Conservation (phyloP, 495 filamentous ascomycete genomes). For the Talaromyces wortmannii region DNA sequence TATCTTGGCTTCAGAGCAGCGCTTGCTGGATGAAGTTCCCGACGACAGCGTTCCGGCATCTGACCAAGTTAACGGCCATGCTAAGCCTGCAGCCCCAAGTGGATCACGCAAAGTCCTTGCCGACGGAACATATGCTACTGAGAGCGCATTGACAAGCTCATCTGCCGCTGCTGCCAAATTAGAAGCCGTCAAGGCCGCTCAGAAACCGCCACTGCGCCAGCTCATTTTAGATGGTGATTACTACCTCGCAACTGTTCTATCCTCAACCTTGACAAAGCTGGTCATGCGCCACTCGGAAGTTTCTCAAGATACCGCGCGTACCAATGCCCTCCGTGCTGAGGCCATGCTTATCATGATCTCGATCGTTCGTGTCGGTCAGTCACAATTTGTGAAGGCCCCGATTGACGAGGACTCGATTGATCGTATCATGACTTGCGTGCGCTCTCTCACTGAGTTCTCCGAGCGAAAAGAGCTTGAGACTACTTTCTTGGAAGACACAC, state of each 20-base stretch:
- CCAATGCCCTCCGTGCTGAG: constrained; percentile 90
- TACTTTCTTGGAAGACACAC: constrained; percentile 92
- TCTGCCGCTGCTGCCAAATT: constrained; percentile 84
- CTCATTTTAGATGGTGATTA: constrained; percentile 97
- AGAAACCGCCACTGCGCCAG: constrained; percentile 92
- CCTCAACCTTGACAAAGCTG: constrained; percentile 91
- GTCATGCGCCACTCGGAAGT: constrained; percentile 98
- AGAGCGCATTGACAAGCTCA: constrained; percentile 90
- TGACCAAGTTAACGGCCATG: constrained; percentile 76
- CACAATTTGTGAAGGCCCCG: constrained; percentile 91
- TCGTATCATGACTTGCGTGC: constrained; percentile 93
- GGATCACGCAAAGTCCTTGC: constrained; percentile 89
- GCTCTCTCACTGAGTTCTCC: constrained; percentile 85
- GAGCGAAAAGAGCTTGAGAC: constrained; percentile 83
- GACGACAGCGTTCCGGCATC: constrained; percentile 59
- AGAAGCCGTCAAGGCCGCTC: constrained; percentile 92
- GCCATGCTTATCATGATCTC: constrained; percentile 99
- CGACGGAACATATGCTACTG: constrained; percentile 95
- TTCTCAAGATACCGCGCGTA: constrained; percentile 76
- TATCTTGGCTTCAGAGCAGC: constrained; percentile 91
- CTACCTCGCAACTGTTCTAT: constrained; percentile 91
- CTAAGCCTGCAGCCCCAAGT: constrained; percentile 66
- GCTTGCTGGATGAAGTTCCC: constrained; percentile 72
- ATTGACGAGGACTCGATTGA: constrained; percentile 98
- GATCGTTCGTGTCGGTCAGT: constrained; percentile 94